Evolutionary conservation across 2,329 filamentous ascomycete species (phyloP).

Genomic region (Aspergillus terreus): DNA sequence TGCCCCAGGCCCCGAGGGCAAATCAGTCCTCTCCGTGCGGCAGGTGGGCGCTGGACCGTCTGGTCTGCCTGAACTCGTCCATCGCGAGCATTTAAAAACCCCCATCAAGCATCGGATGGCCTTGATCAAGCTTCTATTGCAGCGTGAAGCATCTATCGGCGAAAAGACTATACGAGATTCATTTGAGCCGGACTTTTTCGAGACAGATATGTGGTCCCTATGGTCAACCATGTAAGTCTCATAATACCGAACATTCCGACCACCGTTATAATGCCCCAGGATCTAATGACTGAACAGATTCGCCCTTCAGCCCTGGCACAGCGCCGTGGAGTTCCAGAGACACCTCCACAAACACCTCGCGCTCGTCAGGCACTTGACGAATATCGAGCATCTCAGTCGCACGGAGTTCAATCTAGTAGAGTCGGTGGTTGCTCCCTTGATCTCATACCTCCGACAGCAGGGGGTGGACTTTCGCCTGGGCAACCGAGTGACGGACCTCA

Average conservation of each 20-base stretch:
- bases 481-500: slow-evolving; percentile 16
- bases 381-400: not conserved
- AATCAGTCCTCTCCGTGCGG: not conserved
- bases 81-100: slow-evolving; percentile 7
- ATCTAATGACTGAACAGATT: slow-evolving; percentile 8
- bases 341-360: slow-evolving; percentile 11
- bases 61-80: slow-evolving; percentile 3
- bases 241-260: too few species aligned
- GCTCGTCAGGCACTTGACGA: not conserved
- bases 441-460: slow-evolving; percentile 16
- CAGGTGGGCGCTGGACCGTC: not conserved
- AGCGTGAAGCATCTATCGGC: slow-evolving; percentile 20
- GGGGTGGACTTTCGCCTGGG: slow-evolving; percentile 22
- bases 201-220: slow-evolving; percentile 20
- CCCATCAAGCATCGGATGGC: slow-evolving; percentile 15
- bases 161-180: slow-evolving; percentile 28
- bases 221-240: slow-evolving; percentile 18
- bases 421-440: slow-evolving; percentile 12
- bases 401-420: not conserved
- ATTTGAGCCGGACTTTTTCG: slow-evolving; percentile 17
- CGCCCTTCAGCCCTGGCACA: slow-evolving; percentile 16
- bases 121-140: slow-evolving; percentile 15
- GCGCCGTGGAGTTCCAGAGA: slow-evolving; percentile 14
- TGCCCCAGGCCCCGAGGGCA: not conserved
- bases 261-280: too few species aligned